phyloP scores from a whole-genome alignment of 2,329 filamentous ascomycete genomes.

The Hyphodiscus sp. region DNA sequence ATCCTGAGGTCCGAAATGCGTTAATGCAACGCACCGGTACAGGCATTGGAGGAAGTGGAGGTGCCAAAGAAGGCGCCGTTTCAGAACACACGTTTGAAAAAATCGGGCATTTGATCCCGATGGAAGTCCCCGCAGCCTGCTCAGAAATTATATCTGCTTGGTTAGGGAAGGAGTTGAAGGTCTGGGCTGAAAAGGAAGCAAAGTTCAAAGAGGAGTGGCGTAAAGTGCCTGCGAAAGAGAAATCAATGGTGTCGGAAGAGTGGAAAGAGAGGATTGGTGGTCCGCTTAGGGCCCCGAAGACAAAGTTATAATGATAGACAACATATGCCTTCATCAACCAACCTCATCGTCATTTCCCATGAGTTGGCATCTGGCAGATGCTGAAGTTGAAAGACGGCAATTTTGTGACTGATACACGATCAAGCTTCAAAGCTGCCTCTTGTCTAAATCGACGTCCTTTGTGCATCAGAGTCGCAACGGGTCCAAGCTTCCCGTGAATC shows the following conservation, averaged over 20 bases:
- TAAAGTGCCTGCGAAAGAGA: background rate
- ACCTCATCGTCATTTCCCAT: too few species aligned
- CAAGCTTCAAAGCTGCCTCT: too few species aligned
- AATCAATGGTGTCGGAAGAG: background rate
- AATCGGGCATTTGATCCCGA: background rate
- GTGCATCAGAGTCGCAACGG: too few species aligned
- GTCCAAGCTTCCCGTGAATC: too few species aligned
- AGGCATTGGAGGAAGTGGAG: constrained; percentile 60
- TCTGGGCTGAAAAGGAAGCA: background rate
- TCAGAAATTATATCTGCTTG: background rate
- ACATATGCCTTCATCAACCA: background rate
- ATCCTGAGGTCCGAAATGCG: constrained; percentile 41
- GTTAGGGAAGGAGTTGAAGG: background rate
- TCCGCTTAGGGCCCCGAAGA: background rate
- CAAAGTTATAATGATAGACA: background rate
- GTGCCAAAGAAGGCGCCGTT: constrained; percentile 55
- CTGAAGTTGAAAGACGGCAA: too few species aligned
- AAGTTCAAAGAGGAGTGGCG: background rate
- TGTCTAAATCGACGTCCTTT: too few species aligned
- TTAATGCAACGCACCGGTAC: constrained; percentile 56
- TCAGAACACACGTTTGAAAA: background rate
- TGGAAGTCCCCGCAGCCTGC: background rate
- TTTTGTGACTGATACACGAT: too few species aligned
- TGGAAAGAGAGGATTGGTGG: background rate
- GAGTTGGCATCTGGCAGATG: too few species aligned